A percentile compares a stretch with the other conserved stretches of the same genome.
phyloP scores from a whole-genome alignment of 495 filamentous ascomycete genomes.

The Wilcoxina mikolae region DNA sequence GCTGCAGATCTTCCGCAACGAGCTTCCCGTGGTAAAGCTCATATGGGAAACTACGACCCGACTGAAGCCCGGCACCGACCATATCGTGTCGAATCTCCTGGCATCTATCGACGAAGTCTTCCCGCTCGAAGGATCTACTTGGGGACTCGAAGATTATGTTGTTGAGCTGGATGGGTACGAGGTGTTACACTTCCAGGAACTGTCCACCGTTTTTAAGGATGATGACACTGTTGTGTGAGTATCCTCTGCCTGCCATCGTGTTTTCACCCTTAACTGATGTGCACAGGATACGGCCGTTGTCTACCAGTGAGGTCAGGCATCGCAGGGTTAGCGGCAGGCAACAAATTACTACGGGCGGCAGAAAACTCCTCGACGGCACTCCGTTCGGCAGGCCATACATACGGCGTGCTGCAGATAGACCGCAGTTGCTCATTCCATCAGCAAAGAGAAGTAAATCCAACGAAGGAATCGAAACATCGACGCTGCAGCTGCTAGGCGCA shows the following conservation, averaged over 20 bases:
- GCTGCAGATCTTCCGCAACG: slow-evolving; percentile 65
- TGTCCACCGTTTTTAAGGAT: slow-evolving; percentile 56
- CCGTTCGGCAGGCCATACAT: slow-evolving; percentile 67
- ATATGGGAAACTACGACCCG: slow-evolving; percentile 46
- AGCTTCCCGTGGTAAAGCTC: slow-evolving; percentile 39
- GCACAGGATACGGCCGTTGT: slow-evolving; percentile 63
- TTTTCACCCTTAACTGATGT: background rate
- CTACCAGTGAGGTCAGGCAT: slow-evolving; percentile 56
- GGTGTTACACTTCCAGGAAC: slow-evolving; percentile 70
- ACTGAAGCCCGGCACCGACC: slow-evolving; percentile 27
- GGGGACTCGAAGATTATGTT: slow-evolving; percentile 85
- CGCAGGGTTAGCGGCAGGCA: slow-evolving; percentile 63
- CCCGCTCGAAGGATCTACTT: slow-evolving; percentile 67
- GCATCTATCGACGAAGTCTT: slow-evolving; percentile 70
- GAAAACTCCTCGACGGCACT: slow-evolving; percentile 76
- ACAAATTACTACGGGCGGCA: slow-evolving; percentile 69
- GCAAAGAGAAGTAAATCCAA: slow-evolving; percentile 51
- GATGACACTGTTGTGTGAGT: slow-evolving; percentile 74
- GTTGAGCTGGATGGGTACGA: slow-evolving; percentile 76
- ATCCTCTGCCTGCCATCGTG: background rate
- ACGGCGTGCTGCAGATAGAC: slow-evolving; percentile 44
- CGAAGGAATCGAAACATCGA: slow-evolving; percentile 18
- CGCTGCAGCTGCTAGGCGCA: background rate
- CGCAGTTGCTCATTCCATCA: slow-evolving; percentile 58
- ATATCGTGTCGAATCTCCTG: slow-evolving; percentile 64